Evolutionary conservation across 345 rosid species (phyloP), one percentile per base, ranked within the genome.

Genomic region (Streptanthus diversifolius): DNA sequence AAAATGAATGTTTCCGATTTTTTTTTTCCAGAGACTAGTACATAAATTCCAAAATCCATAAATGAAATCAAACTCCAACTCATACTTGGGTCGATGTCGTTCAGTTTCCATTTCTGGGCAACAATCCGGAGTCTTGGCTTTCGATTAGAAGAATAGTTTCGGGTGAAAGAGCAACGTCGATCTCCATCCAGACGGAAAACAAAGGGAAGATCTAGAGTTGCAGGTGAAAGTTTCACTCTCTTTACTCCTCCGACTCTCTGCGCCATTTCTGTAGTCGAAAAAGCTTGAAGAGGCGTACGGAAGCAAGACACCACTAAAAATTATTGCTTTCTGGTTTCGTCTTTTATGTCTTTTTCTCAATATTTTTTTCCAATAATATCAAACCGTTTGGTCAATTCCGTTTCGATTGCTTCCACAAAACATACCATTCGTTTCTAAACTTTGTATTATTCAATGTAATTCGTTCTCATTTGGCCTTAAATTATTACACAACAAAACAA

Each of bases 91-190:
- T 87, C 91, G 60, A 92, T 82, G 39, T 86, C 88, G 53, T 58
- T 81, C 8, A 88, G 75, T 86, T 89, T 90, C 98, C 98, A 93
- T 45, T 56, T 80, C 81, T 80, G 85, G 7, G 80, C 76, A 25
- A 78, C 85, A 62, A 86, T 73, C 80, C 84, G 87, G 51, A 83
- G 84, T 66, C 83, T 81, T 33, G 77, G 74, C 78, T 68, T 81
- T 32, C 79, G 86, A 51, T 65, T 69, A 1, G 79, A 63, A 66
- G 69, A 55, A 56, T 25, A 68, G 40, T 57, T 77, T 39, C 78
- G 44, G 0, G 71, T 17, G 57, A 67, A 78, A 59, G 62, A 48
- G 73, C 22, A 74, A 2, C 73, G 54, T 33, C 75, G 67, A 39
- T 63, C 54, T 43, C 49, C 56, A 30, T 75, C 63, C 0, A 1